These are phyloP conservation scores for Chytridium lagenaria DNA, from an alignment of 371 early-diverging fungal species.

Conservation along the genomic window DNA sequence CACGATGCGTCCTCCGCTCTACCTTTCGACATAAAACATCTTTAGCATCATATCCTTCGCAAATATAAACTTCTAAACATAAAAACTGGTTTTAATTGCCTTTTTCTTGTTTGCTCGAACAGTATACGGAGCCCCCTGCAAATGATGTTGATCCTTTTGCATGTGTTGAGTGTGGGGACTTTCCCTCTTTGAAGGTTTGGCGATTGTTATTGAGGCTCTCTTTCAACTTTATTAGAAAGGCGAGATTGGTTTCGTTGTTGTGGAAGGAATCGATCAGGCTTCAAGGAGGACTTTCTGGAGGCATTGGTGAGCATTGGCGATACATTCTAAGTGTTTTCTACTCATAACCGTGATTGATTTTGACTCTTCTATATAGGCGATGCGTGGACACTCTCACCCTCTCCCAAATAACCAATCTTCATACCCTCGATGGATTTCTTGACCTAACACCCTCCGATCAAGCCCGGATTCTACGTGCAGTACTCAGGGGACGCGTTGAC, in stretches of 20 bases:
- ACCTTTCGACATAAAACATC: too few relatives aligned
- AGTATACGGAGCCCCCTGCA: too few relatives aligned
- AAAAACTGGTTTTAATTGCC: too few relatives aligned
- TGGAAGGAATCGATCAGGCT: not conserved
- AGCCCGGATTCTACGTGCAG: not conserved
- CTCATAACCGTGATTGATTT: not conserved
- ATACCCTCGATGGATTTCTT: not conserved
- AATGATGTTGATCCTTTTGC: not conserved
- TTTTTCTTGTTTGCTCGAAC: too few relatives aligned
- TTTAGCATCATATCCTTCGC: too few relatives aligned
- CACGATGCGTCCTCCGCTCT: too few relatives aligned
- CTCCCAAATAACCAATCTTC: not conserved
- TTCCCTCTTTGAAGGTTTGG: not conserved
- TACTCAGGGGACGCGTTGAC: not conserved
- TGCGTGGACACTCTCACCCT: not conserved
- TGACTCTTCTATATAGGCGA: not conserved
- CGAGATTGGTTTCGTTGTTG: not conserved
- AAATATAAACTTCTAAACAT: too few relatives aligned
- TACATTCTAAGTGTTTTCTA: not conserved
- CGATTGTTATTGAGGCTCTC: not conserved
- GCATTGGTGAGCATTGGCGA: slow-evolving; percentile 12
- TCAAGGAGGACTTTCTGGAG: not conserved
- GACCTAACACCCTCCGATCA: slow-evolving; percentile 1
- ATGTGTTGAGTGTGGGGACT: not conserved
- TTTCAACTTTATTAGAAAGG: not conserved